Base-by-base conservation (phyloP, 805 yeast genomes). In the Cyberlindnera xylosilytica region DNA sequence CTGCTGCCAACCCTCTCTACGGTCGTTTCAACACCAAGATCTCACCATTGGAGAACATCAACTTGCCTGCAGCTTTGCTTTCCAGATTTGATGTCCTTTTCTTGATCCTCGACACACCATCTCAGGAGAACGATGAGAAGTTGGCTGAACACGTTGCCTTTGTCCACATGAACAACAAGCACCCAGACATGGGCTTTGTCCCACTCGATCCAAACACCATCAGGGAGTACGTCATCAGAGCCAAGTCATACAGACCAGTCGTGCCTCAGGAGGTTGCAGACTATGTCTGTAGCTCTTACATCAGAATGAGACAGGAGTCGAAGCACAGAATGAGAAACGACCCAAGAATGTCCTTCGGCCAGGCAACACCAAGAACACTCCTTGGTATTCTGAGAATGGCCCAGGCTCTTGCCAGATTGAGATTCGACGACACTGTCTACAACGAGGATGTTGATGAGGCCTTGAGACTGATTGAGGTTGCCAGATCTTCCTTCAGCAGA, bases 1-100 rank as follows among this genome's bases (percentile, higher is more conserved):
- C 99, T 0, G 99, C 99, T 23, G 99, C 99, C n/a, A 93, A 93
- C 69, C 99, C 99, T 16, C 70, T 90, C 28, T 90, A 86, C 61
- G 98, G 99, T 44, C 78, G 98, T 50, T 93, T 93, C 67, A 91
- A 93, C 65, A 86, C 96, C 28, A 76, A 79, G 49, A 66, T 91
- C 44, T 85, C 96, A 7, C 97, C 99, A 3, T 82, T 89, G 50
- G 97, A 93, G 58, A 93, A 93, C 65, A 91, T 93, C 63, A 93
- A 93, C 59, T 72, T 93, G 45, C 99, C 99, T 6, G 97, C 98
- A 0, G 99, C 99, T 1, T 72, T 93, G 54, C 71, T 93, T 39
- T 91, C 98, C 27, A 83, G 99, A 69, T 93, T 93, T 63, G 99
- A 93, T 66, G 74, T 93, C 38, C 67, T 93, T 66, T 93, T 84